Percentiles rank a stretch among this genome's conserved stretches.
Conservation (phyloP, 1,139 yeast species). For the Scheffersomyces lignicola region DNA sequence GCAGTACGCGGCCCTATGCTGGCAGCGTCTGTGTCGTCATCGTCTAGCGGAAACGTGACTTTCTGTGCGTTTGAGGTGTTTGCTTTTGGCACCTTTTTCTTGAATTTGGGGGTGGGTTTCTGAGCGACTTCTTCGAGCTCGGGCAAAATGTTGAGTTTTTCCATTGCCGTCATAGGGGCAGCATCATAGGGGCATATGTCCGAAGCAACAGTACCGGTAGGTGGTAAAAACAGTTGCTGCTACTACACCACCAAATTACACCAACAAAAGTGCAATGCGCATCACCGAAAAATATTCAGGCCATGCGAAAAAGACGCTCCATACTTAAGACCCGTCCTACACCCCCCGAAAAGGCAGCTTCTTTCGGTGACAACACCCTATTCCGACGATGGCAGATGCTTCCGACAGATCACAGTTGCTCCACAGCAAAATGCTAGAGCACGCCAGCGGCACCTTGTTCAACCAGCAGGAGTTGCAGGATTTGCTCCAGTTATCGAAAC, state of each 20-base stretch:
- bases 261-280: no score
- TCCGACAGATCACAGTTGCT: slow-evolving; percentile 55
- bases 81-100: slow-evolving; percentile 19
- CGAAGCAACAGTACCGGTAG: no score
- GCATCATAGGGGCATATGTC: no score
- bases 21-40: slow-evolving; percentile 9
- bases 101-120: slow-evolving; percentile 17
- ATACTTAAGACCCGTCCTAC: no score
- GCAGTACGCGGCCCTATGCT: background rate
- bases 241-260: no score
- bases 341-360: background rate
- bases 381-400: slow-evolving; percentile 19
- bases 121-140: no score
- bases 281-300: no score
- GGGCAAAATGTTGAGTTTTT: no score
- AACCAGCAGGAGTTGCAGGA: slow-evolving; percentile 60
- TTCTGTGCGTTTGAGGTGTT: slow-evolving; percentile 7
- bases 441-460: slow-evolving; percentile 46
- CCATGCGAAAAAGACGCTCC: no score
- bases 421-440: slow-evolving; percentile 59
- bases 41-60: slow-evolving; percentile 9
- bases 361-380: slow-evolving; percentile 3
- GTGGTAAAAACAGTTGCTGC: no score
- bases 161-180: no score
- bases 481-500: slow-evolving; percentile 33